Evolutionary conservation across 2,329 filamentous ascomycete genomes (phyloP).

Genomic region (Phaeosphaeriaceae sp.): DNA sequence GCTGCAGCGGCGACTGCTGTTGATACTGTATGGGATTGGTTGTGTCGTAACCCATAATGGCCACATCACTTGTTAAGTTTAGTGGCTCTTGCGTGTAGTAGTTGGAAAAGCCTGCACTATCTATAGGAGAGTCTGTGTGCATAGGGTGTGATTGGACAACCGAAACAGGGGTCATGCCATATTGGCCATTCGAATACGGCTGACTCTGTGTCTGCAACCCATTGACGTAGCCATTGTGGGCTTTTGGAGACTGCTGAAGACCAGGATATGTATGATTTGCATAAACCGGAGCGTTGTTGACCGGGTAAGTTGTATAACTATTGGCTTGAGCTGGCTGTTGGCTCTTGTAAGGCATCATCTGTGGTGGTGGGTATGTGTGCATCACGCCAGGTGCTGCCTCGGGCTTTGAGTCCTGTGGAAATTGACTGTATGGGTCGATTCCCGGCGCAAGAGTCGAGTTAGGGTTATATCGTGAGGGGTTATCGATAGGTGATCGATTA

Average conservation of each 20-base stretch:
- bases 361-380: constrained; percentile 49
- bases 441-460: constrained; percentile 40
- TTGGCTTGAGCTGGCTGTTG: constrained; percentile 25
- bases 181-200: constrained; percentile 34
- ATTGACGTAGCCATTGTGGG: constrained; percentile 36
- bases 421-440: constrained; percentile 38
- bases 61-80: constrained; percentile 27
- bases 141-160: constrained; percentile 36
- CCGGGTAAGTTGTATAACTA: constrained; percentile 28
- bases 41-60: constrained; percentile 34
- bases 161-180: constrained; percentile 38
- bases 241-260: constrained; percentile 37
- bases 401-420: constrained; percentile 27
- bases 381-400: constrained; percentile 35
- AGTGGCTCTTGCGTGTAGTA: constrained; percentile 44
- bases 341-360: constrained; percentile 34
- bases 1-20: constrained; percentile 26
- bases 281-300: constrained; percentile 24
- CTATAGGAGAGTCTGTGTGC: constrained; percentile 47
- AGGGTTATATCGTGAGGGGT: constrained; percentile 39
- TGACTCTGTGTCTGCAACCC: constrained; percentile 38
- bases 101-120: constrained; percentile 40
- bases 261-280: constrained; percentile 45
- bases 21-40: constrained; percentile 38
- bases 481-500: constrained; percentile 38